Evolutionary conservation across 495 filamentous ascomycete species (phyloP), one percentile per base, ranked within the genome.

Genomic region (Pyrenula massariospora): DNA sequence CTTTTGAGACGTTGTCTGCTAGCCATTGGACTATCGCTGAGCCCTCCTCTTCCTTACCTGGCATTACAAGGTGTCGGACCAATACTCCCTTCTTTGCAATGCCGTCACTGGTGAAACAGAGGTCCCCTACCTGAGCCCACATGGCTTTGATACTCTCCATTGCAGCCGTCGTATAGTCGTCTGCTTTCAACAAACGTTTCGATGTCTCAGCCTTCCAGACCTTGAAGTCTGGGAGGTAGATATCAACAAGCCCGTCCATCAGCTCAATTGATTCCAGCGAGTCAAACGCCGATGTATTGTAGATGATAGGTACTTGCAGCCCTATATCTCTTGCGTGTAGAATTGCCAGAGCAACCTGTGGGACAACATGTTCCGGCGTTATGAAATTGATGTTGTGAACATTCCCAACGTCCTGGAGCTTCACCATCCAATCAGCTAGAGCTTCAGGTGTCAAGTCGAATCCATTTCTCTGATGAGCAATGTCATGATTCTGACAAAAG

Each of bases 401-500:
- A 10, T 75, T 69, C 3, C 86, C 50, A 20, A 20, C 50, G 1
- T 85, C 75, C 61, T 91, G 86, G 19, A 93, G 71, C 66, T 89
- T 90, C 47, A 91, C 56, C 64, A 82, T 89, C 87, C 87, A 89
- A 22, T 84, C 78, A 2, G 77, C 88, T 2, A 92, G 75, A 64
- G 89, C 79, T 63, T 86, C 83, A 12, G 88, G 86, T 0, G 84
- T 86, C n/a, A 89, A 67, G 59, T 89, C 84, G 60, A 83, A 81
- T 2, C 87, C 86, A 52, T 85, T 86, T 8, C 81, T 73, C 62
- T 83, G 78, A 59, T 91, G 87, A 1, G 86, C 77, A 42, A 91
- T 91, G 51, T 88, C 86, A 67, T 89, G 78, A 69, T 91, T 91
- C 65, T 91, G 87, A 66, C 87, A 92, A 63, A 91, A 91, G 0